Evolutionary conservation across 1,284 basidiomycete species (phyloP), one percentile per base, ranked within the genome.

Genomic region (Papiliotrema terrestris): DNA sequence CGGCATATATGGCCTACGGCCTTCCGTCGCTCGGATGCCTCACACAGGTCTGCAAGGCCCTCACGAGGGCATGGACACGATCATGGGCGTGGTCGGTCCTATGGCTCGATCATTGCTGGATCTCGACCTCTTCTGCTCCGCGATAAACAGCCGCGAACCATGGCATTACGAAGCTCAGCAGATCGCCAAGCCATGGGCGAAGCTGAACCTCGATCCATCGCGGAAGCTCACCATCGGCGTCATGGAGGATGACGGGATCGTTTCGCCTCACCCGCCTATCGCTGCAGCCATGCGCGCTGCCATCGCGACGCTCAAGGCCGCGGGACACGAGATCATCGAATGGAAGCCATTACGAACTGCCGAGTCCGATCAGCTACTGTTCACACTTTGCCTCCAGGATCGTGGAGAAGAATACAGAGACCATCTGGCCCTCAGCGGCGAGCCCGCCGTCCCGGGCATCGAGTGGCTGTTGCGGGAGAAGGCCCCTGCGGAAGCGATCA

Each of bases 21-120:
- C 56, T 1, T 42, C 51, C 3, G 36, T 46, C 3, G 59, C 56
- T 14, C 61, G 63, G 13, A 51, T 61, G 26, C 49, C 59, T 3
- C 44, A 42, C 41, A 52, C 22, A 41, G 86, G 85, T 19, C 79
- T 81, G 1, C 70, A 77, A 6, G 85, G 83, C 60, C 80, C 83
- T 1, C 59, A 85, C 36, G 80, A 83, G 61, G 86, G 86, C 17
- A 83, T 84, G 66, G 85, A 86, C 49, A 82, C 84, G 6, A 68
- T 88, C 22, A 76, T 78, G 1, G 86, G 84, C 2, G 85, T 87
- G 20, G 75, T 87, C 0, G 88, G 88, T 0, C 88, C 88, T 1
- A 77, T 89, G 48, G 77, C 83, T 5, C 79, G 75, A 29, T 82
- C 80, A 20, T 58, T 88, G 15, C 76, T 70, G 8, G 84, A 39